Evolutionary conservation across 352 stramenopile species (phyloP).

Genomic region (Pythium grandisporangium): DNA sequence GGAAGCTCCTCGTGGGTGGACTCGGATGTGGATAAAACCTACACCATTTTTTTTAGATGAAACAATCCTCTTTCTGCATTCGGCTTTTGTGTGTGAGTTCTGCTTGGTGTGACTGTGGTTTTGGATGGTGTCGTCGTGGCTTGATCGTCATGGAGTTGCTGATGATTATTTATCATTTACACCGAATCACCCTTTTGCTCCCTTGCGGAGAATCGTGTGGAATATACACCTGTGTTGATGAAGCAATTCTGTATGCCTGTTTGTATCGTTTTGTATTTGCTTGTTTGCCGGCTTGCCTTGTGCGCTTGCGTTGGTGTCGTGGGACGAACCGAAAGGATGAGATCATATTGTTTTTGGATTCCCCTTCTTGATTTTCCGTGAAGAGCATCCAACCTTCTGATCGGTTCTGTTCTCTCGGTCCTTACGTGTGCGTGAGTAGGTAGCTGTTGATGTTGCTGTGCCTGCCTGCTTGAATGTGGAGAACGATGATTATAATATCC

Average conservation of each 20-base stretch:
- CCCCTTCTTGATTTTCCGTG: constrained; percentile 77
- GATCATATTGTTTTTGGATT: constrained; percentile 78
- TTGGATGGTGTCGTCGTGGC: too few species aligned
- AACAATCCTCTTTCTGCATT: constrained; percentile 20
- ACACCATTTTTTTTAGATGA: constrained; percentile 61
- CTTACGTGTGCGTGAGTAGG: too few species aligned
- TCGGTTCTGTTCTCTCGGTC: constrained; percentile 6
- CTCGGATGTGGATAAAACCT: constrained; percentile 53
- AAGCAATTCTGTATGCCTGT: constrained; percentile 33
- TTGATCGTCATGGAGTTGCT: too few species aligned
- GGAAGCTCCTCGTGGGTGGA: constrained; percentile 12
- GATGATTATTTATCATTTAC: constrained; percentile 13
- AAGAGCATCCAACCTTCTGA: constrained; percentile 63
- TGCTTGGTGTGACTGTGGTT: too few species aligned
- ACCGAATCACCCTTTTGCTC: constrained; percentile 80
- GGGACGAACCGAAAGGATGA: constrained; percentile 44
- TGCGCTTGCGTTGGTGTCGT: constrained; percentile 3
- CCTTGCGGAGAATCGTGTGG: constrained; percentile 66
- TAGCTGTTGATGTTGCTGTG: too few species aligned
- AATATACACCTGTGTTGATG: constrained; percentile 89
- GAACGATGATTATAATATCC: constrained; percentile 76
- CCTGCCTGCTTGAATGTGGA: constrained; percentile 6
- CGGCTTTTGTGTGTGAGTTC: constrained; percentile 6
- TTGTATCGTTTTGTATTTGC: too few species aligned
- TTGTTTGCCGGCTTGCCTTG: constrained; percentile 9